Percentiles rank a stretch among this genome's conserved stretches.
phyloP scores from a whole-genome alignment of 768 basidiomycete genomes.

The Kwoniella newhampshirensis region DNA sequence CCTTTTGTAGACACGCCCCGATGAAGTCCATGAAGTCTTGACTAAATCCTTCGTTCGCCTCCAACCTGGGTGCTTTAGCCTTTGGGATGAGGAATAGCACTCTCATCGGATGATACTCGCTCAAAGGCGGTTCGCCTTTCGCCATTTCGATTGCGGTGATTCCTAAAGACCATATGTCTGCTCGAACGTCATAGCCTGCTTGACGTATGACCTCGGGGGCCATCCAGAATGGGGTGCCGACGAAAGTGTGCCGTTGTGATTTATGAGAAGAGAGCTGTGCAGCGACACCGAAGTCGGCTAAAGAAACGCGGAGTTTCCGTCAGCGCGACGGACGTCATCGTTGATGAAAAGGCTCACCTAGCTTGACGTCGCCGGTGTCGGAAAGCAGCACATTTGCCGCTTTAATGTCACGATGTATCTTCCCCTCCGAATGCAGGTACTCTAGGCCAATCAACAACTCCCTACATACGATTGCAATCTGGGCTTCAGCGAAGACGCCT shows the following conservation, averaged over 20 bases:
- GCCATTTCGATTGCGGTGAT: conserved; percentile 99
- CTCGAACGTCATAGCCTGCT: conserved; percentile 91
- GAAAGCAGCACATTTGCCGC: conserved; percentile 93
- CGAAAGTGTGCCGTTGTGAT: conserved; percentile 92
- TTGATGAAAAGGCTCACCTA: conserved; percentile 55
- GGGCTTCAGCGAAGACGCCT: conserved; percentile 82
- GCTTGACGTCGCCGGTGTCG: conserved; percentile 87
- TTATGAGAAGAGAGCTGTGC: conserved; percentile 80
- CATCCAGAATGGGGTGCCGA: conserved; percentile 59
- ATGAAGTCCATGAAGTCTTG: conserved; percentile 91
- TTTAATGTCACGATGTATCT: conserved; percentile 98
- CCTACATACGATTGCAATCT: conserved; percentile 91
- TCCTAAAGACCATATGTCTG: conserved; percentile 96
- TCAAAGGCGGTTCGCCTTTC: conserved; percentile 91
- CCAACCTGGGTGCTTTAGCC: conserved; percentile 85
- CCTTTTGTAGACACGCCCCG: conserved; percentile 84
- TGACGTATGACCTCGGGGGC: conserved; percentile 97
- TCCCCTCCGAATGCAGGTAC: conserved; percentile 92
- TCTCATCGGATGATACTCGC: conserved; percentile 98
- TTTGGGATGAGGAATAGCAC: conserved; percentile 97
- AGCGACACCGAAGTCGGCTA: conserved; percentile 95
- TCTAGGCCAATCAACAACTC: conserved; percentile 90
- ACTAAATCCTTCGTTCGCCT: conserved; percentile 70
- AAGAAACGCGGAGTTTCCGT: neutral
- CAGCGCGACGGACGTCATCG: neutral